These are phyloP conservation scores for Myriosclerotinia curreyana DNA, from an alignment of 2,329 filamentous ascomycete genomes.

Conservation along the genomic window DNA sequence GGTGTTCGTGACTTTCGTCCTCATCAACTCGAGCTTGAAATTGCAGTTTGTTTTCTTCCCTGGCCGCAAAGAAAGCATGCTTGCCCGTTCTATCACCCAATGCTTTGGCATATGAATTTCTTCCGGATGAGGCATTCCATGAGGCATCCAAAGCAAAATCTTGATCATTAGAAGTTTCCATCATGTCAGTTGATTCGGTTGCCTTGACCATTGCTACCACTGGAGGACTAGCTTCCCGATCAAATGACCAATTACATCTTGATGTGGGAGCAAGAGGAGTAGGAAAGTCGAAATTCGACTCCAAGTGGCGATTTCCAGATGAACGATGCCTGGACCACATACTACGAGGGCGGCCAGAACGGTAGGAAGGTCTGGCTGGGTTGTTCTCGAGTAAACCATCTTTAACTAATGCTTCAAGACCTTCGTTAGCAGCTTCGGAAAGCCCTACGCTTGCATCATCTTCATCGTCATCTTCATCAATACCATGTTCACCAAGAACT, in stretches of 20 bases:
- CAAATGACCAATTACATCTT: neutral
- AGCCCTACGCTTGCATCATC: constrained; percentile 31
- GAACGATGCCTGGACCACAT: neutral
- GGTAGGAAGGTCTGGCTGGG: neutral
- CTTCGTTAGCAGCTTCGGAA: constrained; percentile 32
- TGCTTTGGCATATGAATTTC: constrained; percentile 22
- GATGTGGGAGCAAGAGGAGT: neutral
- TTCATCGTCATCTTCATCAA: constrained; percentile 13
- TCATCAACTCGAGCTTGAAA: constrained; percentile 19
- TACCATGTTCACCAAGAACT: neutral
- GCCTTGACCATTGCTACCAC: constrained; percentile 42
- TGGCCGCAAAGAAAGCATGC: constrained; percentile 37
- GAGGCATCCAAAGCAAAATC: neutral
- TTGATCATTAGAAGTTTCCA: neutral
- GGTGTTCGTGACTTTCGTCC: neutral
- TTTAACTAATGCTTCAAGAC: constrained; percentile 29
- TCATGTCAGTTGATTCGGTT: neutral
- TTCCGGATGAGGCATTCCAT: neutral
- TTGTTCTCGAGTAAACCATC: constrained; percentile 23
- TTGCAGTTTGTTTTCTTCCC: constrained; percentile 36
- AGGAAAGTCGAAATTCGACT: neutral
- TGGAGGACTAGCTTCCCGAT: constrained; percentile 41
- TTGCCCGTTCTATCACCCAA: constrained; percentile 37
- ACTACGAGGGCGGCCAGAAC: neutral
- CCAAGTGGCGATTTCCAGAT: neutral